These are phyloP conservation scores for Eucalyptus sp. DNA, from an alignment of 345 rosid genomes.

Conservation along the genomic window DNA sequence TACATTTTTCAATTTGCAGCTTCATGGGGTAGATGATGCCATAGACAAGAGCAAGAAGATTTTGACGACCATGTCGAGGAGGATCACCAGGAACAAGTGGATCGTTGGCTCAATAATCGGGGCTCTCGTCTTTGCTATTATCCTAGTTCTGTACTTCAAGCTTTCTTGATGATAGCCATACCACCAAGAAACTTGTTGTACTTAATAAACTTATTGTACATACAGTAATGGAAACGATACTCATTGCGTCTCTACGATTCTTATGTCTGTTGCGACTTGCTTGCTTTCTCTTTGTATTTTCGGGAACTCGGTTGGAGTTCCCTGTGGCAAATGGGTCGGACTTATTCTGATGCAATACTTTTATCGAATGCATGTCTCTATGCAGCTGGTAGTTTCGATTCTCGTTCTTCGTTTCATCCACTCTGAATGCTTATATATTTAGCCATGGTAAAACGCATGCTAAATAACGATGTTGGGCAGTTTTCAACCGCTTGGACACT, in stretches of 20 bases:
- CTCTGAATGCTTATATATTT: not conserved
- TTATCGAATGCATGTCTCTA: not conserved
- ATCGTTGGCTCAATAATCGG: conserved; percentile 36
- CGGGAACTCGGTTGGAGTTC: not conserved
- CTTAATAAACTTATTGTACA: conserved; percentile 4
- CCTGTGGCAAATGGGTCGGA: not conserved
- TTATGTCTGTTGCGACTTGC: not conserved
- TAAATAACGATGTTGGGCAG: not conserved
- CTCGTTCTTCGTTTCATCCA: not conserved
- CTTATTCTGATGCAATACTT: not conserved
- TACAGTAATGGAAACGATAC: not conserved
- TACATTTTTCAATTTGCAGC: conserved; percentile 17
- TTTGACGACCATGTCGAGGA: conserved; percentile 52
- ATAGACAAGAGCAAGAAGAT: conserved; percentile 83
- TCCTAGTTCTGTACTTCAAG: conserved; percentile 56
- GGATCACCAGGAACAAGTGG: conserved; percentile 85
- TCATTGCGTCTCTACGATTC: not conserved
- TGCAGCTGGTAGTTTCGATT: not conserved
- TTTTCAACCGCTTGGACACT: not conserved
- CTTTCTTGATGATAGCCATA: not conserved
- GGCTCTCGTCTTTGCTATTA: conserved; percentile 57
- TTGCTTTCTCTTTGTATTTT: not conserved
- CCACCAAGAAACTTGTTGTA: not conserved
- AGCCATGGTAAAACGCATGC: not conserved
- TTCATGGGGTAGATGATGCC: conserved; percentile 77